Percentiles rank a stretch among this genome's conserved stretches.
Evolutionary conservation across 345 rosid species (phyloP).

Genomic region (Trapa incisa): DNA sequence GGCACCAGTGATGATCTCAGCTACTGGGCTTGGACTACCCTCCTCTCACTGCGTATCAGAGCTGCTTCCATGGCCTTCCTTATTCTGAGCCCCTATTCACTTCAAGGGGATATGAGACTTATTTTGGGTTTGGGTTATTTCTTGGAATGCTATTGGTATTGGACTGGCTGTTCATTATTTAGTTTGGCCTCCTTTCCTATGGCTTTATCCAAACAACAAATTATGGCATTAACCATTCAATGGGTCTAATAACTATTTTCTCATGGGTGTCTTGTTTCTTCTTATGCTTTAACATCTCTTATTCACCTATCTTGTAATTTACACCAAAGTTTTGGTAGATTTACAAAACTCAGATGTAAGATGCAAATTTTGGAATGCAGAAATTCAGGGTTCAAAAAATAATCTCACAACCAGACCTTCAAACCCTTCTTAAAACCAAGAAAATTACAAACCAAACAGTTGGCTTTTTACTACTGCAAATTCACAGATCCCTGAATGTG

Average conservation of each 20-base stretch:
- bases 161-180: background rate
- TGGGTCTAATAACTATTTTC: background rate
- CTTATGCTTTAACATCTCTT: background rate
- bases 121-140: constrained; percentile 39
- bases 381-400: too few relatives aligned
- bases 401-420: too few relatives aligned
- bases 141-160: background rate
- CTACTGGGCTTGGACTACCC: constrained; percentile 98
- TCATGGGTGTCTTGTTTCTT: background rate
- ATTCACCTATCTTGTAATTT: too few relatives aligned
- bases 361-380: too few relatives aligned
- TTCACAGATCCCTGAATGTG: background rate
- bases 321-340: too few relatives aligned
- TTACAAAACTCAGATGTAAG: too few relatives aligned
- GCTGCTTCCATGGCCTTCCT: constrained; percentile 73
- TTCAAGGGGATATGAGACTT: constrained; percentile 70
- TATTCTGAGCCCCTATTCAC: constrained; percentile 48
- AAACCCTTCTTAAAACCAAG: background rate
- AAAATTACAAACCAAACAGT: background rate
- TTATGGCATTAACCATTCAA: background rate
- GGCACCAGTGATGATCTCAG: constrained; percentile 53
- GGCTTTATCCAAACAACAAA: background rate
- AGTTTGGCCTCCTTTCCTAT: background rate
- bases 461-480: too few relatives aligned
- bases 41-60: constrained; percentile 91